These are phyloP conservation scores for Exsudoporus floridanus DNA, from an alignment of 1,284 basidiomycete genomes.

Conservation along the genomic window DNA sequence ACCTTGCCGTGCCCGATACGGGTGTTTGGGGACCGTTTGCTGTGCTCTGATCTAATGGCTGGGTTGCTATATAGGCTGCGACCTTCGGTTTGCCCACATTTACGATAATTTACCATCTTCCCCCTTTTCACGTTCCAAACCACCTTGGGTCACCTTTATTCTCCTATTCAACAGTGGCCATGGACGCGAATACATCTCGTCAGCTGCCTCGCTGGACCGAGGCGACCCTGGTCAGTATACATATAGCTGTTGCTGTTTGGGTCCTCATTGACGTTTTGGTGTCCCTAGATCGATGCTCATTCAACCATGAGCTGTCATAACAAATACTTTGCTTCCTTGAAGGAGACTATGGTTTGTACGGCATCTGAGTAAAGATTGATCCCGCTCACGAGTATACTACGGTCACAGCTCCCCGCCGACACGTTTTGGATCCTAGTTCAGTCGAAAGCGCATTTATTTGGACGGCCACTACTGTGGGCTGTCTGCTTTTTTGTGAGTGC, in stretches of 20 bases:
- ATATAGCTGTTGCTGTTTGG: neutral
- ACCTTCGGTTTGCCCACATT: neutral
- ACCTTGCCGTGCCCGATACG: slow-evolving; percentile 7
- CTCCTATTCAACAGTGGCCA: neutral
- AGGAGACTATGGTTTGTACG: slow-evolving; percentile 7
- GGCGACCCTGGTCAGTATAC: slow-evolving; percentile 16
- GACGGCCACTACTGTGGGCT: slow-evolving; percentile 16
- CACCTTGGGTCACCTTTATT: neutral
- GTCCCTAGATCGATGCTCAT: slow-evolving; percentile 11
- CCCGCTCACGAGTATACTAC: neutral
- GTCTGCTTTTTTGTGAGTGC: slow-evolving; percentile 24
- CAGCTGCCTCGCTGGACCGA: neutral
- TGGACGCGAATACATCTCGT: slow-evolving; percentile 10
- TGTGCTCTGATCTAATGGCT: slow-evolving; percentile 25
- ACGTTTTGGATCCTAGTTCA: slow-evolving; percentile 7
- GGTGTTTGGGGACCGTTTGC: slow-evolving; percentile 7
- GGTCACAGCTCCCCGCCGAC: slow-evolving; percentile 2
- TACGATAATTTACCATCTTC: slow-evolving; percentile 4
- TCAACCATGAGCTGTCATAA: neutral
- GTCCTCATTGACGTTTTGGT: neutral
- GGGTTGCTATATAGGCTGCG: slow-evolving; percentile 27
- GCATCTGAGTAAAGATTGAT: neutral
- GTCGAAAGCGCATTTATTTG: neutral
- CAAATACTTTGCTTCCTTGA: slow-evolving; percentile 5
- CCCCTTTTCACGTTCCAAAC: neutral